phyloP scores from a whole-genome alignment of 1,139 yeast species.

The Candida smagusa region DNA sequence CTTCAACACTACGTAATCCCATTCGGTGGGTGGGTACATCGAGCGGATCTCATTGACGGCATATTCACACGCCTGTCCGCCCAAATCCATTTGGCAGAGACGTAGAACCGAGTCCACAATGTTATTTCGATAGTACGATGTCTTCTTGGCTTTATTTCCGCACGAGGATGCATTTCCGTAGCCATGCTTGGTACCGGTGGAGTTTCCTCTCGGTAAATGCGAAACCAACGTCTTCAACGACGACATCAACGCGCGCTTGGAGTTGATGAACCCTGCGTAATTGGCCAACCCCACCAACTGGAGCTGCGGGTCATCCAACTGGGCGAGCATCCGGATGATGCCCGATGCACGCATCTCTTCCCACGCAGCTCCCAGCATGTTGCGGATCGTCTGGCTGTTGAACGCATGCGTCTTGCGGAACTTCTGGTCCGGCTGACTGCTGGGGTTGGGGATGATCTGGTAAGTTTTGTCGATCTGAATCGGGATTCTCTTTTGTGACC shows the following conservation, averaged over 20 bases:
- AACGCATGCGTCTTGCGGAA: constrained; percentile 17
- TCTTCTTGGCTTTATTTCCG: constrained; percentile 23
- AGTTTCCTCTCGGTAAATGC: constrained; percentile 25
- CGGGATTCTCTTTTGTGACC: constrained; percentile 17
- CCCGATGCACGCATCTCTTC: constrained; percentile 36
- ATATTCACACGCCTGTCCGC: constrained; percentile 15
- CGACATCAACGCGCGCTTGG: constrained; percentile 14
- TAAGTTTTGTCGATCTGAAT: constrained; percentile 29
- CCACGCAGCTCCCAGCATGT: constrained; percentile 26
- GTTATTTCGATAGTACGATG: constrained; percentile 32
- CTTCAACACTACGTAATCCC: constrained; percentile 30
- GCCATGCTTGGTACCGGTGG: constrained; percentile 25
- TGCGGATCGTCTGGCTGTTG: constrained; percentile 19
- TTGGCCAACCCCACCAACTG: constrained; percentile 36
- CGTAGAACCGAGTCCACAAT: constrained; percentile 31
- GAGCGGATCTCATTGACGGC: constrained; percentile 22
- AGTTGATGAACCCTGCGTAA: constrained; percentile 20
- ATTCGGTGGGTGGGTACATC: constrained; percentile 19
- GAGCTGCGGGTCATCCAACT: constrained; percentile 32
- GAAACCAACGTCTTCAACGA: constrained; percentile 20
- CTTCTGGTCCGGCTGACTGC: constrained; percentile 12
- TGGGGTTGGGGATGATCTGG: constrained; percentile 24
- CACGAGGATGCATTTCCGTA: constrained; percentile 32
- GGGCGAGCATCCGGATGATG: constrained; percentile 28
- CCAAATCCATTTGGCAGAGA: constrained; percentile 17